phyloP scores from a whole-genome alignment of 257 asterid genomes.

The Cinchona pubescens region DNA sequence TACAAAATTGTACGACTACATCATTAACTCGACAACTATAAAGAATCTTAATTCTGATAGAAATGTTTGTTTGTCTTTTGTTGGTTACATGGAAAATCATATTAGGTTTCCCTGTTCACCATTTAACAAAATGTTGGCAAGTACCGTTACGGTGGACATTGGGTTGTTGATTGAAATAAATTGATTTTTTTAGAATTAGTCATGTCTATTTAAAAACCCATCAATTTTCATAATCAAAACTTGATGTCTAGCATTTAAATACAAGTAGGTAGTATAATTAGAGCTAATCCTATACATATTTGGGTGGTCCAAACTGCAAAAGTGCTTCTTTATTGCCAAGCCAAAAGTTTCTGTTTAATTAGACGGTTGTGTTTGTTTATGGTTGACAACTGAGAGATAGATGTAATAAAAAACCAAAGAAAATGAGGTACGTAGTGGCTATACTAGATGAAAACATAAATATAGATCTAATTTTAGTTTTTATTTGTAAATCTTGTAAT shows the following conservation, averaged over 20 bases:
- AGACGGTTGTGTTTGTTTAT: slow-evolving; percentile 2
- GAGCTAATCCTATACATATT: background rate
- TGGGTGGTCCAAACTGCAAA: background rate
- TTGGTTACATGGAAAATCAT: background rate
- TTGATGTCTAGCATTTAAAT: background rate
- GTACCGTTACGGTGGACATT: background rate
- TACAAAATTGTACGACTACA: slow-evolving; percentile 10
- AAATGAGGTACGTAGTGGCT: no score
- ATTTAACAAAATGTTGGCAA: background rate
- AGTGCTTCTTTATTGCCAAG: slow-evolving; percentile 4
- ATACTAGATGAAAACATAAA: no score
- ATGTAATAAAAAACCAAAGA: background rate
- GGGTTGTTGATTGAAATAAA: slow-evolving; percentile 6
- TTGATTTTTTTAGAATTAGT: background rate
- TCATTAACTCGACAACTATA: background rate
- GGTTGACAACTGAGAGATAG: slow-evolving; percentile 14
- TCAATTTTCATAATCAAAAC: background rate
- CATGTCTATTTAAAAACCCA: background rate
- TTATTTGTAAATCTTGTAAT: no score
- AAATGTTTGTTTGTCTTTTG: slow-evolving; percentile 7
- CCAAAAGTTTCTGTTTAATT: slow-evolving; percentile 2
- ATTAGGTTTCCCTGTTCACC: background rate
- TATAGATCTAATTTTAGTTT: no score
- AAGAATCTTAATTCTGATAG: background rate
- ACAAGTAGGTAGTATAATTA: background rate